Evolutionary conservation across 2,329 filamentous ascomycete genomes (phyloP).

Genomic region (Phoma sp.): DNA sequence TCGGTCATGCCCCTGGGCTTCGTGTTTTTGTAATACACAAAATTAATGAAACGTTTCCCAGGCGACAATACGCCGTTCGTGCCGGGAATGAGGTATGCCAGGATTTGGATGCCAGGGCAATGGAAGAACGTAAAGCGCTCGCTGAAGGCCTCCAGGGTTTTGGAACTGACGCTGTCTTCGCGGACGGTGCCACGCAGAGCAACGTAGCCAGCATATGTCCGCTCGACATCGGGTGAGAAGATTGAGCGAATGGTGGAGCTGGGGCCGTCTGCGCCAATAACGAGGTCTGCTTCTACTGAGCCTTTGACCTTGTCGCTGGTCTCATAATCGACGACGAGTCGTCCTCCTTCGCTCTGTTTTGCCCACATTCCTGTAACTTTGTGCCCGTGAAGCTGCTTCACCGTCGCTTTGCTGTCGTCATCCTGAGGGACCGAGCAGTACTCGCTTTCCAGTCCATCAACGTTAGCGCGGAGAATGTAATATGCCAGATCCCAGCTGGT

Average conservation of each 20-base stretch:
- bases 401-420: conserved; percentile 17
- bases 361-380: conserved; percentile 32
- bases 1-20: conserved; percentile 34
- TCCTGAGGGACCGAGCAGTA: conserved; percentile 34
- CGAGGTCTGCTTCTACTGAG: conserved; percentile 33
- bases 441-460: conserved; percentile 36
- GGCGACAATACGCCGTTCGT: conserved; percentile 48
- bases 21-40: conserved; percentile 57
- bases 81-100: conserved; percentile 56
- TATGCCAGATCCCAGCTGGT: conserved; percentile 47
- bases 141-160: conserved; percentile 37
- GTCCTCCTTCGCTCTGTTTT: conserved; percentile 22
- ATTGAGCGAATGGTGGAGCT: conserved; percentile 37
- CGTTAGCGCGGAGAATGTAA: conserved; percentile 40
- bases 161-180: conserved; percentile 29
- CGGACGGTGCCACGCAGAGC: conserved; percentile 42
- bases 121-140: conserved; percentile 53
- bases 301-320: conserved; percentile 24
- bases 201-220: conserved; percentile 43
- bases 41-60: conserved; percentile 55
- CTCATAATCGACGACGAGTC: conserved; percentile 26
- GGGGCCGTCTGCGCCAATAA: conserved; percentile 42
- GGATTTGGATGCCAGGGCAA: conserved; percentile 44
- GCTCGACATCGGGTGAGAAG: conserved; percentile 26
- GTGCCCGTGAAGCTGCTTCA: conserved; percentile 33